phyloP scores from a whole-genome alignment of 768 basidiomycete species.

The Omphalotus guepiniiformis region DNA sequence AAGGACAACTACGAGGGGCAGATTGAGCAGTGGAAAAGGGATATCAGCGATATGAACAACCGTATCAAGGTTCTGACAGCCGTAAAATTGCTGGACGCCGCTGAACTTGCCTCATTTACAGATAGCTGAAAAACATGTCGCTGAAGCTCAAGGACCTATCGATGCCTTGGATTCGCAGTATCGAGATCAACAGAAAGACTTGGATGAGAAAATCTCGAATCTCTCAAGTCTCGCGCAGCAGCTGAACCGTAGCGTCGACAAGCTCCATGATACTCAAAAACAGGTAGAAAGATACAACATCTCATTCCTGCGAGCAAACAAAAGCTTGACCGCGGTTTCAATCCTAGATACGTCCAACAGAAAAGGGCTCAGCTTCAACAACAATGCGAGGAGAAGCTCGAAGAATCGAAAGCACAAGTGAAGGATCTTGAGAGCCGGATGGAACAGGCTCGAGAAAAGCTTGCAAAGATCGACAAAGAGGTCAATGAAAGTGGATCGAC shows the following conservation, averaged over 20 bases:
- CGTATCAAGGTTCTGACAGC: constrained; percentile 58
- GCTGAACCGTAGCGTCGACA: constrained; percentile 61
- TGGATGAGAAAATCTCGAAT: constrained; percentile 42
- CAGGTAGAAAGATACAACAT: constrained; percentile 57
- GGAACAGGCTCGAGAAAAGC: constrained; percentile 34
- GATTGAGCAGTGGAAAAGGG: constrained; percentile 55
- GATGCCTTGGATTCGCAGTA: constrained; percentile 56
- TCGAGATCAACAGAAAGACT: constrained; percentile 42
- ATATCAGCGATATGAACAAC: constrained; percentile 39
- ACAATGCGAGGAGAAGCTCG: constrained; percentile 55
- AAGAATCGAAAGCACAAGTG: constrained; percentile 35
- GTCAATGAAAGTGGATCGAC: constrained; percentile 72
- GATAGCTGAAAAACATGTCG: constrained; percentile 61
- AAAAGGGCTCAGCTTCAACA: constrained; percentile 57
- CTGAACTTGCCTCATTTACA: constrained; percentile 21
- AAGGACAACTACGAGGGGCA: constrained; percentile 52
- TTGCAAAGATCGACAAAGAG: constrained; percentile 68
- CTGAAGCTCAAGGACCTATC: constrained; percentile 61
- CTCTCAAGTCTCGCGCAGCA: constrained; percentile 59
- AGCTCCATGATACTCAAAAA: constrained; percentile 56
- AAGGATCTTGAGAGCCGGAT: constrained; percentile 32
- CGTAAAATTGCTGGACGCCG: not conserved
- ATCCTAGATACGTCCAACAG: constrained; percentile 68
- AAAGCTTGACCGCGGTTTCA: not conserved
- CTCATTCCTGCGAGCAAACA: not conserved